These are phyloP conservation scores for Plasmodium sp. DNA, from an alignment of 169 alveolate species.

Conservation along the genomic window DNA sequence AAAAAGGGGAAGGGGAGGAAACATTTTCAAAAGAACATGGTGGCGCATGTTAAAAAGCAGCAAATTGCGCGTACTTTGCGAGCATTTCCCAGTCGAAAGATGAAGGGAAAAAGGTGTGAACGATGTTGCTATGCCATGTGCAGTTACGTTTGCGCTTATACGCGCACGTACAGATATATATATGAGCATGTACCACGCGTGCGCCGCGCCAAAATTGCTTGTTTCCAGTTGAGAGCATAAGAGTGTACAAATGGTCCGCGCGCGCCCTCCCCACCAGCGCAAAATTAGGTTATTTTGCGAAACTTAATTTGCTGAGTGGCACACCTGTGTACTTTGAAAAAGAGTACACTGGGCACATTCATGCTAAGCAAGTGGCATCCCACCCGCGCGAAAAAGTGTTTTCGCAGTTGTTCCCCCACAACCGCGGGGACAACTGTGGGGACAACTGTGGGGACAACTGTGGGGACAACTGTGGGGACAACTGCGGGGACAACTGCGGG, in stretches of 20 bases:
- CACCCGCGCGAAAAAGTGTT: neutral
- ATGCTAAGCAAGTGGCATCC: neutral
- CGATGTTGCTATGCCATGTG: neutral
- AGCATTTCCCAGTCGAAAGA: neutral
- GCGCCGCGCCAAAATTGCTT: neutral
- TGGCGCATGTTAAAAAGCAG: slow-evolving; percentile 7
- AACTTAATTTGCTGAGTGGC: slow-evolving; percentile 12
- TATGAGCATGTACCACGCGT: neutral
- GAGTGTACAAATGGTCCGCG: slow-evolving; percentile 56
- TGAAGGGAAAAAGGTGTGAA: slow-evolving; percentile 5
- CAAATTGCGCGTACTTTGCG: neutral
- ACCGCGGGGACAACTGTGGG: neutral
- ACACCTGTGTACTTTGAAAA: slow-evolving; percentile 22
- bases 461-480: neutral
- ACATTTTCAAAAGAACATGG: neutral
- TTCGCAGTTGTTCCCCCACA: neutral
- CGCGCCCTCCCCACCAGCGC: neutral
- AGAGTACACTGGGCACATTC: neutral
- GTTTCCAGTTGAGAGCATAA: slow-evolving; percentile 21
- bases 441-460: neutral
- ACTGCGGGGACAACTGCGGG: neutral
- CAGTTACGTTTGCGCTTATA: neutral
- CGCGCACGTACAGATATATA: neutral
- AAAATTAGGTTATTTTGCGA: neutral
- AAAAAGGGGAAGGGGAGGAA: neutral